Evolutionary conservation across 1,284 basidiomycete genomes (phyloP).

Genomic region (Leccinum solheimii): DNA sequence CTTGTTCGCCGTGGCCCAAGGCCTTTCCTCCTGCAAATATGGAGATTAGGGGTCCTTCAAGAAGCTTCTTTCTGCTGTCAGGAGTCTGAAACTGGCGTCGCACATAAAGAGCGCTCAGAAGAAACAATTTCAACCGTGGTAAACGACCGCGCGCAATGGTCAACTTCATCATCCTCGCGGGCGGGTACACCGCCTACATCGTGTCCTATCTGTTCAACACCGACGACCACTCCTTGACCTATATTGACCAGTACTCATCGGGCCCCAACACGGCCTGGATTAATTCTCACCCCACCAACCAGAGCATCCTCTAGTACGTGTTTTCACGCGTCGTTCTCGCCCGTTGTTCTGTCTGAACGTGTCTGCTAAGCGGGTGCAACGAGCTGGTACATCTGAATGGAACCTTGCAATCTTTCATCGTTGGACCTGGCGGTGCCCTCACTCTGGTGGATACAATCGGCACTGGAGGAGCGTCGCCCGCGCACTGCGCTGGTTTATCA

Average conservation of each 20-base stretch:
- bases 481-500: conserved; percentile 50
- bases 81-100: no score
- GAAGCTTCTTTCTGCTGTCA: no score
- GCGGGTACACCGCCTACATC: conserved; percentile 48
- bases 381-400: conserved; percentile 46
- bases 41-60: no score
- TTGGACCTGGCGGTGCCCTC: conserved; percentile 47
- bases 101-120: no score
- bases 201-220: conserved; percentile 49
- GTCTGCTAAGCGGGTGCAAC: conserved; percentile 50
- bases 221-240: conserved; percentile 38
- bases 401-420: conserved; percentile 53
- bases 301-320: conserved; percentile 57
- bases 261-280: conserved; percentile 47
- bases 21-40: no score
- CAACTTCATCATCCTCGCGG: conserved; percentile 48
- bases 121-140: background rate
- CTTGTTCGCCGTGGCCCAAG: no score
- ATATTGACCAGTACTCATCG: conserved; percentile 29
- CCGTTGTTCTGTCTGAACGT: conserved; percentile 9
- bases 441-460: conserved; percentile 45
- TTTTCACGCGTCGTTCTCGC: background rate
- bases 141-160: conserved; percentile 39
- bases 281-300: conserved; percentile 42
- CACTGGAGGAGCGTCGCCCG: conserved; percentile 54